A percentile compares a stretch with the other conserved stretches of the same genome.
phyloP scores from a whole-genome alignment of 192 early-diverging fungal species.

The Coemansia sp. region DNA sequence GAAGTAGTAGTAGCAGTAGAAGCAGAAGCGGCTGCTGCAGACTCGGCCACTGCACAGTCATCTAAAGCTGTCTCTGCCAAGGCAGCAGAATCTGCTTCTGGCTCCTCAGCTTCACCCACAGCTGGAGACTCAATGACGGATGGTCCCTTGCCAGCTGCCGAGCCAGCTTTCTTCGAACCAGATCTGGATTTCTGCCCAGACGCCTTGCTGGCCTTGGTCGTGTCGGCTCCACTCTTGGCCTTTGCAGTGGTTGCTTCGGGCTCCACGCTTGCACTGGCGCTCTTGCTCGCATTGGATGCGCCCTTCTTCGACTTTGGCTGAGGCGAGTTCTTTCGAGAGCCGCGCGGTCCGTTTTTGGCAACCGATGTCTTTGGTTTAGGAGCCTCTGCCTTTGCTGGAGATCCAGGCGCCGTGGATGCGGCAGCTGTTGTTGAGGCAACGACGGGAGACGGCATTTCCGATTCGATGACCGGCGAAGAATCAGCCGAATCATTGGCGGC shows the following conservation, averaged over 20 bases:
- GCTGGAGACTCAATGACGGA: background rate
- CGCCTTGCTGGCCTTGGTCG: slow-evolving; percentile 2
- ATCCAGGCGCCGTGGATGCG: background rate
- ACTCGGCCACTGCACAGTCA: background rate
- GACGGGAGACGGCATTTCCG: slow-evolving; percentile 16
- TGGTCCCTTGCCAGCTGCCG: background rate
- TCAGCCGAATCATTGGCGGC: background rate
- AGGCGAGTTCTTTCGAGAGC: slow-evolving; percentile 52
- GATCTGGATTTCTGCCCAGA: background rate
- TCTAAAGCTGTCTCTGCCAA: background rate
- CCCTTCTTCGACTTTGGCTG: slow-evolving; percentile 36
- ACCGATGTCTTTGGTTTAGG: slow-evolving; percentile 29
- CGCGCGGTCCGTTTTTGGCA: slow-evolving; percentile 33
- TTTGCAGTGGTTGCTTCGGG: slow-evolving; percentile 6
- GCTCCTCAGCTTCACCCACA: background rate
- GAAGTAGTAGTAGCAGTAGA: background rate
- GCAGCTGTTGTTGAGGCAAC: background rate
- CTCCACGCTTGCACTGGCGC: slow-evolving; percentile 23
- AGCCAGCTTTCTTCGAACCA: slow-evolving; percentile 6
- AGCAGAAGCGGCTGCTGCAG: too few species aligned
- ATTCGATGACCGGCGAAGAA: slow-evolving; percentile 14
- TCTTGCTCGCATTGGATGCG: background rate
- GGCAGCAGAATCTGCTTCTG: background rate
- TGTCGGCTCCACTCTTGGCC: background rate
- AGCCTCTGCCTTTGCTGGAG: background rate